Evolutionary conservation across 1,284 basidiomycete species (phyloP), one percentile per base, ranked within the genome.

Genomic region (Somion occarium): DNA sequence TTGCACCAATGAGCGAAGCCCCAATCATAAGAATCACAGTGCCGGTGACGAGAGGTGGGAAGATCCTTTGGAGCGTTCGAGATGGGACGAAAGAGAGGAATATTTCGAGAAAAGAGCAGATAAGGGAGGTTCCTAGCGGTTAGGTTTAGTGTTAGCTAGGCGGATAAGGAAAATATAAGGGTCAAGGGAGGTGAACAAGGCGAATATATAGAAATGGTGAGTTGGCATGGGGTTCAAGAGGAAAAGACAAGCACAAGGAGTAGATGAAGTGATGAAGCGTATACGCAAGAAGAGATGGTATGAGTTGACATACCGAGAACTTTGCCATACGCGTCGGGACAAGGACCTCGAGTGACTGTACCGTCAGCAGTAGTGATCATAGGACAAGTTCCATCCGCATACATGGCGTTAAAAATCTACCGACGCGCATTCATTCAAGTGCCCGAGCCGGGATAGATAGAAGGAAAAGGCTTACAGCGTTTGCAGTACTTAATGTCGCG

Each of bases 101-200:
- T 41, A 93, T 91, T 68, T 93, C 88, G 44, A 91, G 75, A 69
- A 94, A 83, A 0, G 88, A 82, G 61, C 88, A 91, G 47, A 93
- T 78, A 3, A 90, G 72, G 0, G 87, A 82, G 0, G 89, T 91
- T 27, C 88, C 88, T 82, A 57, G 46, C 54, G 20, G 3, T 45
- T 25, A 9, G 38, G 4, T 44, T 37, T 7, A 52, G 34, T 46
- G 20, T n/a, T n/a, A n/a, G n/a, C n/a, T n/a, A n/a, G n/a, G n/a
- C n/a, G n/a, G n/a, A n/a, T n/a, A n/a, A n/a, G n/a, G n/a, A n/a
- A n/a, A n/a, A n/a, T n/a, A n/a, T n/a, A n/a, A n/a, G n/a, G n/a
- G n/a, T n/a, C n/a, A n/a, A n/a, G n/a, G n/a, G n/a, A n/a, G n/a
- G n/a, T n/a, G n/a, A n/a, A n/a, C n/a, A n/a, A n/a, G n/a, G n/a